phyloP scores from a whole-genome alignment of 2,329 filamentous ascomycete species.

The Chaetomium globosum region DNA sequence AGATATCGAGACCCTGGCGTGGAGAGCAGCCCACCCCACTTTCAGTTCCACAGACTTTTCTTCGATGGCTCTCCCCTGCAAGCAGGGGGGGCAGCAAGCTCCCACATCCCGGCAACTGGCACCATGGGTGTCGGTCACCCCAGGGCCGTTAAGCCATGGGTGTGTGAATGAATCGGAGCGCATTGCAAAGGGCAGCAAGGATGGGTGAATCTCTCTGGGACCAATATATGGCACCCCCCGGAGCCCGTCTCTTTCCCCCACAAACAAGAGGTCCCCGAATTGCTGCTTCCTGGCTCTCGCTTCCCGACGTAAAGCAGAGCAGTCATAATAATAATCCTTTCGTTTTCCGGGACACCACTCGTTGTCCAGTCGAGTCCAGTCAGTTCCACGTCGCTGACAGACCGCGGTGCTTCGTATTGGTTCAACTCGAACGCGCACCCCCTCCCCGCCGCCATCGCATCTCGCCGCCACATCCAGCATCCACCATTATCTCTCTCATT shows the following conservation, averaged over 20 bases:
- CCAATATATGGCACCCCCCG: slow-evolving; percentile 31
- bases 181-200: slow-evolving; percentile 33
- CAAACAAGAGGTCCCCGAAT: slow-evolving; percentile 22
- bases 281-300: slow-evolving; percentile 24
- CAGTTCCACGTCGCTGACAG: slow-evolving; percentile 1
- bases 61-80: slow-evolving; percentile 27
- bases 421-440: slow-evolving; percentile 10
- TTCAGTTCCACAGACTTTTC: slow-evolving; percentile 27
- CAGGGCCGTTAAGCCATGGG: slow-evolving; percentile 22
- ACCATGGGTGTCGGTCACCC: slow-evolving; percentile 21
- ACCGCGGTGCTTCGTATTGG: slow-evolving; percentile 6
- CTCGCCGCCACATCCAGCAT: background rate
- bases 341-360: slow-evolving; percentile 20
- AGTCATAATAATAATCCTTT: slow-evolving; percentile 6
- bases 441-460: background rate
- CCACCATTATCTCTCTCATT: background rate
- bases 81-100: slow-evolving; percentile 23
- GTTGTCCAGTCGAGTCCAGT: background rate
- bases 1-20: slow-evolving; percentile 28
- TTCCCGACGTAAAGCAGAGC: slow-evolving; percentile 21
- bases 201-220: slow-evolving; percentile 31
- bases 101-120: slow-evolving; percentile 28
- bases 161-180: slow-evolving; percentile 19
- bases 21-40: slow-evolving; percentile 24
- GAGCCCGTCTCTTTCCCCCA: slow-evolving; percentile 28